These are phyloP conservation scores for Cylindrodendrum hubeiense DNA, from an alignment of 2,329 filamentous ascomycete genomes.

Conservation along the genomic window DNA sequence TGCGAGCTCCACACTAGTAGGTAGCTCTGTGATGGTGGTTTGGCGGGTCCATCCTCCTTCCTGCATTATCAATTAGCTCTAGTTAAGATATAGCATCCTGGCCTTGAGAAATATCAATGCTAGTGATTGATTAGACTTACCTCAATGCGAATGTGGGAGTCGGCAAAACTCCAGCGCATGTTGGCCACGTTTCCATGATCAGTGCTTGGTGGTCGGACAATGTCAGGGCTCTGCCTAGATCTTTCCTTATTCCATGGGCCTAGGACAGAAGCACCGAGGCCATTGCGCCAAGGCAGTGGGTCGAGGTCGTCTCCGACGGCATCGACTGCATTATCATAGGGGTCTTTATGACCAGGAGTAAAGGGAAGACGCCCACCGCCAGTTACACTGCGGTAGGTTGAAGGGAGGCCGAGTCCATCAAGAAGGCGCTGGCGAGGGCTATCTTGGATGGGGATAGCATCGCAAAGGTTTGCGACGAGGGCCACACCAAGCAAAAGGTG, in stretches of 20 bases:
- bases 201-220: constrained; percentile 78
- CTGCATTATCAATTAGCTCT: constrained; percentile 48
- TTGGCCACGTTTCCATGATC: constrained; percentile 79
- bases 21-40: constrained; percentile 75
- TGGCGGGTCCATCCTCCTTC: constrained; percentile 84
- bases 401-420: constrained; percentile 61
- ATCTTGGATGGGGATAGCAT: constrained; percentile 53
- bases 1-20: constrained; percentile 76
- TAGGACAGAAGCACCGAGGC: constrained; percentile 73
- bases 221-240: constrained; percentile 77
- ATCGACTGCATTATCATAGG: constrained; percentile 73
- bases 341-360: constrained; percentile 69
- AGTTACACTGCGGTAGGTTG: constrained; percentile 54
- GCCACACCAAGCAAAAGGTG: constrained; percentile 23
- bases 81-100: fast-evolving
- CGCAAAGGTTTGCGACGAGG: constrained; percentile 30
- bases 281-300: constrained; percentile 74
- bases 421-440: constrained; percentile 68
- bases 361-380: constrained; percentile 62
- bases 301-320: constrained; percentile 70
- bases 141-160: constrained; percentile 74
- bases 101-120: neutral
- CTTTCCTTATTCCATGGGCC: constrained; percentile 78
- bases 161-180: constrained; percentile 79
- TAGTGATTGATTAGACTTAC: constrained; percentile 51